These are phyloP conservation scores for Globisporangium uncinulatum DNA, from an alignment of 352 stramenopile genomes.

Conservation along the genomic window DNA sequence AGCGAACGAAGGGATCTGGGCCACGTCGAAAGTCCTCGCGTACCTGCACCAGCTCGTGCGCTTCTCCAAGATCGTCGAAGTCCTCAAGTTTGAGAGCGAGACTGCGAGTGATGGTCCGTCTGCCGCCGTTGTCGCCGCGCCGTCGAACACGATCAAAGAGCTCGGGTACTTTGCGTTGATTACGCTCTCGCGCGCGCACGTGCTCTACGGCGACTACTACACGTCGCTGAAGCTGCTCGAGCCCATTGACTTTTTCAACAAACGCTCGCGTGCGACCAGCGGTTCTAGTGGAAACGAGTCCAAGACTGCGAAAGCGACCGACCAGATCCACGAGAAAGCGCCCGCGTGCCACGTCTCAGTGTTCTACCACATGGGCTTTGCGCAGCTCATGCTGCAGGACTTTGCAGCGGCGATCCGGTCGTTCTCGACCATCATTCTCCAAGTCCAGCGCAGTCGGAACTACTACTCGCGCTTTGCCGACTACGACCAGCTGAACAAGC, in stretches of 20 bases:
- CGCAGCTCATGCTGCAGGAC: conserved; percentile 96
- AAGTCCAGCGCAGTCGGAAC: conserved; percentile 85
- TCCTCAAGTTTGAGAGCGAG: conserved; percentile 55
- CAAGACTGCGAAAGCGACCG: conserved; percentile 39
- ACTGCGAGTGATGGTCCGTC: too few relatives aligned
- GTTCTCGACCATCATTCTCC: conserved; percentile 86
- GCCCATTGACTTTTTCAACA: conserved; percentile 88
- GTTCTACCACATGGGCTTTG: conserved; percentile 97
- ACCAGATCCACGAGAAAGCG: conserved; percentile 88
- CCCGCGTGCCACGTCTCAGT: conserved; percentile 92
- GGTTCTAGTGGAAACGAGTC: conserved; percentile 1
- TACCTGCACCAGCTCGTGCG: conserved; percentile 94
- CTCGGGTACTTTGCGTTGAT: conserved; percentile 96
- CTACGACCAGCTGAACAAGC: conserved; percentile 94
- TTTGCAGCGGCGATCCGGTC: conserved; percentile 92
- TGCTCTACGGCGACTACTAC: conserved; percentile 96
- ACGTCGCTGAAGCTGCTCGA: conserved; percentile 90
- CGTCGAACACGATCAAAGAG: conserved; percentile 82
- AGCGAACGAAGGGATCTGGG: conserved; percentile 92
- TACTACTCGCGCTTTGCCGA: conserved; percentile 90
- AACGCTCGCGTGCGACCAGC: conserved; percentile 29
- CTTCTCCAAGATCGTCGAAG: conserved; percentile 89
- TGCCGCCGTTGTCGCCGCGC: conserved; percentile 22
- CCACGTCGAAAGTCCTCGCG: conserved; percentile 92
- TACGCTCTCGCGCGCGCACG: conserved; percentile 92